phyloP scores from a whole-genome alignment of 1,139 yeast genomes.

The Yamadazyma mexicana region DNA sequence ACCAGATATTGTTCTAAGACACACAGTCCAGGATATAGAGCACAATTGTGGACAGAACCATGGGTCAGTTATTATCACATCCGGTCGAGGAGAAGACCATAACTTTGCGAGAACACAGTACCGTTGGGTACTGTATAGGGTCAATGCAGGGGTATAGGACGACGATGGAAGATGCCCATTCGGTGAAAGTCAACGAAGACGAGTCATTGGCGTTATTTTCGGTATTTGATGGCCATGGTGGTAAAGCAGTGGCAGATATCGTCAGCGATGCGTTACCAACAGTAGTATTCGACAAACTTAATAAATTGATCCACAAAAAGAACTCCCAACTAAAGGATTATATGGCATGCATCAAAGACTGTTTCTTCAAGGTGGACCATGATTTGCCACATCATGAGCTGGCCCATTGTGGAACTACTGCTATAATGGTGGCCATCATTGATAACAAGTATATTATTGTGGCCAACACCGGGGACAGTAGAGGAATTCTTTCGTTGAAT shows the following conservation, averaged over 20 bases:
- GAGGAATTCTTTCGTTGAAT: slow-evolving; percentile 57
- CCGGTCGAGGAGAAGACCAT: slow-evolving; percentile 72
- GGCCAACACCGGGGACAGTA: slow-evolving; percentile 75
- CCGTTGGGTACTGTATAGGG: slow-evolving; percentile 62
- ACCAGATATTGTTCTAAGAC: no score
- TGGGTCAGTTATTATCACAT: slow-evolving; percentile 79
- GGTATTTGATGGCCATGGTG: slow-evolving; percentile 84
- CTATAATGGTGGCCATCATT: slow-evolving; percentile 54
- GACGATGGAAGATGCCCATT: slow-evolving; percentile 78
- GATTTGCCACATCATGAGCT: slow-evolving; percentile 47
- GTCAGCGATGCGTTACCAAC: slow-evolving; percentile 46
- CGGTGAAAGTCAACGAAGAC: slow-evolving; percentile 42
- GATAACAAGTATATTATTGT: slow-evolving; percentile 51
- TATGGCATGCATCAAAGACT: slow-evolving; percentile 45
- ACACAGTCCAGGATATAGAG: neutral
- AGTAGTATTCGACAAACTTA: slow-evolving; percentile 32
- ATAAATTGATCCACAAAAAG: slow-evolving; percentile 11
- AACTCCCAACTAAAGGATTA: slow-evolving; percentile 14
- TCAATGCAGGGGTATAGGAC: slow-evolving; percentile 79
- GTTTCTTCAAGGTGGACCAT: slow-evolving; percentile 59
- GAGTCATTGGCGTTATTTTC: slow-evolving; percentile 61
- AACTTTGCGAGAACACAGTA: slow-evolving; percentile 40
- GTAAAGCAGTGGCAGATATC: slow-evolving; percentile 57
- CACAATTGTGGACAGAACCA: slow-evolving; percentile 18
- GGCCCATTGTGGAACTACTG: slow-evolving; percentile 67